Conservation (phyloP, 2,329 filamentous ascomycete genomes). For the Arthrobotrys musiformis region DNA sequence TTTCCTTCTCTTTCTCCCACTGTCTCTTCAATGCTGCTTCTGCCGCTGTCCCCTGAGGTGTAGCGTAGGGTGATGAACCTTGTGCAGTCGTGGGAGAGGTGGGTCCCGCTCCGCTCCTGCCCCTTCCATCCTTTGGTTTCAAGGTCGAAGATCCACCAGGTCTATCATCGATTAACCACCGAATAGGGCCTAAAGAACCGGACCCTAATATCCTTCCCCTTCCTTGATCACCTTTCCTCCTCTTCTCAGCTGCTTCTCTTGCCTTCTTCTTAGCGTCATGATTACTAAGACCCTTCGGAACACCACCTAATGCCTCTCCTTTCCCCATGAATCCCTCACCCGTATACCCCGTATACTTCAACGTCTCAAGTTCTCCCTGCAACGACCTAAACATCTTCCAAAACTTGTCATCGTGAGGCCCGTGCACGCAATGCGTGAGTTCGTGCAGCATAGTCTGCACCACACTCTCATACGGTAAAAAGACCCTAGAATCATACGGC, state of each 20-base stretch:
- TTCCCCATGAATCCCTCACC: conserved; percentile 86
- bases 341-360: conserved; percentile 86
- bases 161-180: conserved; percentile 43
- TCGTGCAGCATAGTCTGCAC: conserved; percentile 95
- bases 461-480: conserved; percentile 81
- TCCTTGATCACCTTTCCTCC: conserved; percentile 69
- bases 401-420: conserved; percentile 84
- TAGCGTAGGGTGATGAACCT: conserved; percentile 30
- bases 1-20: conserved; percentile 40
- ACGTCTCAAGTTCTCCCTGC: conserved; percentile 89
- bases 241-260: conserved; percentile 77
- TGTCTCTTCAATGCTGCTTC: conserved; percentile 49
- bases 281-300: conserved; percentile 70
- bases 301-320: conserved; percentile 78
- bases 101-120: conserved; percentile 9
- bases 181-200: conserved; percentile 59
- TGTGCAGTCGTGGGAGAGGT: background rate
- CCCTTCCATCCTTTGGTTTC: conserved; percentile 28
- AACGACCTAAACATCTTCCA: conserved; percentile 70
- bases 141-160: conserved; percentile 37
- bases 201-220: conserved; percentile 81
- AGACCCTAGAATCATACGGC: conserved; percentile 77
- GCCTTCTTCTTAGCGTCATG: conserved; percentile 78
- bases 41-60: conserved; percentile 36
- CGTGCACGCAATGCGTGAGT: conserved; percentile 85